A percentile compares a stretch with the other conserved stretches of the same genome.
Evolutionary conservation across 352 stramenopile genomes (phyloP).

Genomic region (Phytopythium aichiense): DNA sequence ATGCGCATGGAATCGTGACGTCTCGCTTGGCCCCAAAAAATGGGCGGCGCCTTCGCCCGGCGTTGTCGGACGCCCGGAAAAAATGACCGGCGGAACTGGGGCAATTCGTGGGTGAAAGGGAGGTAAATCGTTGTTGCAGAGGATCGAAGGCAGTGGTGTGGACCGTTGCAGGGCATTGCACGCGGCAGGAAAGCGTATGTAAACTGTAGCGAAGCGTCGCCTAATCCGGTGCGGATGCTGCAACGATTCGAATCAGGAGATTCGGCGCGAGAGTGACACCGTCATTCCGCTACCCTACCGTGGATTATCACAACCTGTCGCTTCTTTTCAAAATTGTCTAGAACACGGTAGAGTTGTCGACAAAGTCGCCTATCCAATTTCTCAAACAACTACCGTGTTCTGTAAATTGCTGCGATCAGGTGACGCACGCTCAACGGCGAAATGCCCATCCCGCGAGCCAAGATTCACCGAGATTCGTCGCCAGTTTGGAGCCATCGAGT

Average conservation of each 20-base stretch:
- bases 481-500: background rate
- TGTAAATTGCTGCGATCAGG: background rate
- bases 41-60: background rate
- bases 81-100: background rate
- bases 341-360: no score
- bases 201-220: background rate
- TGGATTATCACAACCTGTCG: background rate
- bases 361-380: no score
- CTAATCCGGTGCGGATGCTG: background rate
- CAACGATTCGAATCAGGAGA: conserved; percentile 7
- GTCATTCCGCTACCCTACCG: background rate
- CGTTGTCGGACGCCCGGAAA: background rate
- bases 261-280: background rate
- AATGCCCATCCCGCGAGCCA: background rate
- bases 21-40: background rate
- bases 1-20: background rate
- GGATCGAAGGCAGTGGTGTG: no score
- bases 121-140: background rate
- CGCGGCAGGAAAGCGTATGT: background rate
- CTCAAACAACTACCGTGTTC: background rate
- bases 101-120: background rate
- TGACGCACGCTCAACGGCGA: background rate
- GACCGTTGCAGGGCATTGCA: background rate
- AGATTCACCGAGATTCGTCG: conserved; percentile 17
- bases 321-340: background rate